phyloP scores from a whole-genome alignment of 2,329 filamentous ascomycete genomes.

The Drechslera avenae region DNA sequence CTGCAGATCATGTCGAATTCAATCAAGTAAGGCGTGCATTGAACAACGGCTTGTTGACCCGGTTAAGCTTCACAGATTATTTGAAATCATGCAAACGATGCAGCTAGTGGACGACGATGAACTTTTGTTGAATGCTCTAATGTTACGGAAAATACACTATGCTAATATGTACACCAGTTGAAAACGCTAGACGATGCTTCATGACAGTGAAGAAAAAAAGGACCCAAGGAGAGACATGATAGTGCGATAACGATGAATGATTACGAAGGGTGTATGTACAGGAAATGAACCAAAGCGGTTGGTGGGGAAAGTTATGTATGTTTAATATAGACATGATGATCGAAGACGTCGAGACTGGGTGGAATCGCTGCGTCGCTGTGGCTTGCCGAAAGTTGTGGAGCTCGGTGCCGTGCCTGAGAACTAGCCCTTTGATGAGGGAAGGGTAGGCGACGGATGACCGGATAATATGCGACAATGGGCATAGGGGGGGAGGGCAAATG shows the following conservation, averaged over 20 bases:
- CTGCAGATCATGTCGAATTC: background rate
- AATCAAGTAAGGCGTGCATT: background rate
- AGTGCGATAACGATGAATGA: constrained; percentile 16
- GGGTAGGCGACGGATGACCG: background rate
- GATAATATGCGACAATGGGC: background rate
- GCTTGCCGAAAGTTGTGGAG: constrained; percentile 5
- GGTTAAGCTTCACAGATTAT: background rate
- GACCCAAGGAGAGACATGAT: constrained; percentile 32
- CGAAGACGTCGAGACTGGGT: background rate
- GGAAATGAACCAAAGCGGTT: constrained; percentile 20
- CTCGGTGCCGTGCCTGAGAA: background rate
- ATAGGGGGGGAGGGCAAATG: background rate
- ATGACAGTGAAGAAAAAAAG: constrained; percentile 4
- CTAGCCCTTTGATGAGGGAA: background rate
- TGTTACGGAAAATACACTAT: no score
- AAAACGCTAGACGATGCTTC: constrained; percentile 12
- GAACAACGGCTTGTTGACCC: no score
- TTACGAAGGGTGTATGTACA: constrained; percentile 35
- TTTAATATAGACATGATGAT: constrained; percentile 7
- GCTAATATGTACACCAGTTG: no score
- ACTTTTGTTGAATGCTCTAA: no score
- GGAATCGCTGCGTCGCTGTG: background rate
- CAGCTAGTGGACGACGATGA: no score
- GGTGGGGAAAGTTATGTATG: constrained; percentile 6
- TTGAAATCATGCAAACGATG: background rate